These are phyloP conservation scores for Yamadazyma buinensis DNA, from an alignment of 1,139 yeast genomes.

Conservation along the genomic window DNA sequence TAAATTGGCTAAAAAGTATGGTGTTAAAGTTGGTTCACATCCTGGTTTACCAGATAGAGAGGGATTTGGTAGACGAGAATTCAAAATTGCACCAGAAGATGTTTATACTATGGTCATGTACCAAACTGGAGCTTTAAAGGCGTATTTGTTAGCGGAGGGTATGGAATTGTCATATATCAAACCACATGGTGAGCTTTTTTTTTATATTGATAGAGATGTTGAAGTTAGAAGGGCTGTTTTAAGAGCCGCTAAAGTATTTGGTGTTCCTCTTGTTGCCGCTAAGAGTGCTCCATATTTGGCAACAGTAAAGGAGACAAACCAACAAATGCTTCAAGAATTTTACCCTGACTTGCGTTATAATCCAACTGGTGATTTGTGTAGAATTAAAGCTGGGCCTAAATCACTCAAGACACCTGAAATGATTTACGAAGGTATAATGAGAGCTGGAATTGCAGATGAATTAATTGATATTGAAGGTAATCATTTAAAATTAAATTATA, in stretches of 20 bases:
- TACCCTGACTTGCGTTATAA: slow-evolving; percentile 33
- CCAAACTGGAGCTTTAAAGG: slow-evolving; percentile 37
- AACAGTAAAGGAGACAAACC: slow-evolving; percentile 65
- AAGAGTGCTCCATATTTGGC: slow-evolving; percentile 77
- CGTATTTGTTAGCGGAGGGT: slow-evolving; percentile 32
- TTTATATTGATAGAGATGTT: slow-evolving; percentile 31
- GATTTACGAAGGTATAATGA: slow-evolving; percentile 21
- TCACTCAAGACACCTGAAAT: slow-evolving; percentile 24
- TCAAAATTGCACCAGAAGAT: slow-evolving; percentile 32
- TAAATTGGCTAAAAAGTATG: slow-evolving; percentile 26
- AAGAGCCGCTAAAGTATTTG: slow-evolving; percentile 30
- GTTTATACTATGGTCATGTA: slow-evolving; percentile 29
- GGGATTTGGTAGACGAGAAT: slow-evolving; percentile 34
- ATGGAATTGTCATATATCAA: slow-evolving; percentile 28
- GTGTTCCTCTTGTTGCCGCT: slow-evolving; percentile 64
- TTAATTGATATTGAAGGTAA: slow-evolving; percentile 18
- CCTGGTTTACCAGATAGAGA: slow-evolving; percentile 35
- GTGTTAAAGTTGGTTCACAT: slow-evolving; percentile 33
- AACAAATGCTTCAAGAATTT: slow-evolving; percentile 31
- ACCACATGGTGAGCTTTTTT: slow-evolving; percentile 37
- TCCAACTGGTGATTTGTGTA: slow-evolving; percentile 23
- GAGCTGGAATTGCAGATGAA: slow-evolving; percentile 20
- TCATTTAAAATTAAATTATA: slow-evolving; percentile 20
- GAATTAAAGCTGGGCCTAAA: slow-evolving; percentile 19
- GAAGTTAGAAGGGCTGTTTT: slow-evolving; percentile 30